Conservation (phyloP, 1,284 basidiomycete genomes). For the Vanrija pseudolonga region DNA sequence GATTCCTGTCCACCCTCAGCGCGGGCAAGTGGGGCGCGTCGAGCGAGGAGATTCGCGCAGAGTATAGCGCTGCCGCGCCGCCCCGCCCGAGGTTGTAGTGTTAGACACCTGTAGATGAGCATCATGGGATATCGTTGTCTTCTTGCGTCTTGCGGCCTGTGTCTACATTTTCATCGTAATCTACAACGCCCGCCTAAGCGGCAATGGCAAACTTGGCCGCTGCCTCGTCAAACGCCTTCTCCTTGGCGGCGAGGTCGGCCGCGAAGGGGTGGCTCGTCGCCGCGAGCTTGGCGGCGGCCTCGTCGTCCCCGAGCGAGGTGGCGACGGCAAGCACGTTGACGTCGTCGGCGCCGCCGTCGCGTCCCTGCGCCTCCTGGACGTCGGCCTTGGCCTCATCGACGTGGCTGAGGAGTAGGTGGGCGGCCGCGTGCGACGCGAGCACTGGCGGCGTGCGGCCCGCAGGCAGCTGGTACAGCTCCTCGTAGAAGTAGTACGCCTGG, state of each 20-base stretch:
- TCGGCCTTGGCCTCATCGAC: slow-evolving; percentile 78
- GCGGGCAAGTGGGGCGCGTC: slow-evolving; percentile 10
- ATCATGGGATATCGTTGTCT: too few species aligned
- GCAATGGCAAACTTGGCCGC: slow-evolving; percentile 58
- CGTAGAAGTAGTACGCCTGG: slow-evolving; percentile 80
- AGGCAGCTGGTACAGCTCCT: slow-evolving; percentile 84
- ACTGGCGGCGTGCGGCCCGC: slow-evolving; percentile 66
- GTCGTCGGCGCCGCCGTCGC: slow-evolving; percentile 54
- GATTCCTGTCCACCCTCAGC: slow-evolving; percentile 25
- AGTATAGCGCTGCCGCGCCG: not conserved
- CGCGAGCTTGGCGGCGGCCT: slow-evolving; percentile 55
- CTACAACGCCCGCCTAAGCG: slow-evolving; percentile 19
- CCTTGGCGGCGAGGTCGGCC: slow-evolving; percentile 39
- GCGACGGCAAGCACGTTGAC: slow-evolving; percentile 71
- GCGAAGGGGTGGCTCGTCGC: slow-evolving; percentile 42
- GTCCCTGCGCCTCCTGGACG: slow-evolving; percentile 68
- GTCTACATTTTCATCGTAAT: not conserved
- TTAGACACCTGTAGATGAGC: too few species aligned
- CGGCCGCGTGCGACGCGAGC: slow-evolving; percentile 76
- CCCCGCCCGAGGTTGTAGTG: too few species aligned
- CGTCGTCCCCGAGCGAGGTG: slow-evolving; percentile 57
- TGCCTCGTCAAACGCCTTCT: slow-evolving; percentile 57
- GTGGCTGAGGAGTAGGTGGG: slow-evolving; percentile 75
- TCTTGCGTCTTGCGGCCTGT: too few species aligned
- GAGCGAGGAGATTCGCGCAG: not conserved